Evolutionary conservation across 345 rosid genomes (phyloP).

Genomic region (Citrus cavaleriei): DNA sequence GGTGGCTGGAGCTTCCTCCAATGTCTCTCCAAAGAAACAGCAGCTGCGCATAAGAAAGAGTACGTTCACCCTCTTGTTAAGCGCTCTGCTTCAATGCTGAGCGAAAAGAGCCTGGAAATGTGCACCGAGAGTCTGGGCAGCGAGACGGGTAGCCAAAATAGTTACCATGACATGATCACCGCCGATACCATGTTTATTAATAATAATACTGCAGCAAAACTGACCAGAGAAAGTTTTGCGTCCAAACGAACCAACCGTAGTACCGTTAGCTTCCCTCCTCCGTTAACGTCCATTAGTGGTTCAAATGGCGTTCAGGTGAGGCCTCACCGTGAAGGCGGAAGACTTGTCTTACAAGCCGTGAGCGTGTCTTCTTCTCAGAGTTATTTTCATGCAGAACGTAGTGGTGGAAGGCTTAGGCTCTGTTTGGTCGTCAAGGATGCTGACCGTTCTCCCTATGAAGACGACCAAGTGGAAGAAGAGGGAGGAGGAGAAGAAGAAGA

Average conservation of each 20-base stretch:
- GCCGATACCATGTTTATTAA: not conserved
- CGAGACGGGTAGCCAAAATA: slow-evolving; percentile 60
- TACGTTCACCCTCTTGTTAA: slow-evolving; percentile 58
- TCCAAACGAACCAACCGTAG: slow-evolving; percentile 20
- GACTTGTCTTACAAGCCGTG: slow-evolving; percentile 64
- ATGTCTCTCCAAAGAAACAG: slow-evolving; percentile 20
- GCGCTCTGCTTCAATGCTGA: slow-evolving; percentile 43
- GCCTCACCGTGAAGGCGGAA: slow-evolving; percentile 63
- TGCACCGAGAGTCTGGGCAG: slow-evolving; percentile 88
- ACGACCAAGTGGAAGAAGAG: slow-evolving; percentile 8
- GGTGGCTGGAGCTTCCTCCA: slow-evolving; percentile 65
- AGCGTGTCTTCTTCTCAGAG: slow-evolving; percentile 24
- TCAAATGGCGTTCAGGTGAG: slow-evolving; percentile 43
- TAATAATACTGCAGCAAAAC: slow-evolving; percentile 2
- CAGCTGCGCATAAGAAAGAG: slow-evolving; percentile 10
- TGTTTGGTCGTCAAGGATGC: slow-evolving; percentile 18
- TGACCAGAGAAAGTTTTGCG: not conserved
- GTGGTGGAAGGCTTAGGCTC: slow-evolving; percentile 68
- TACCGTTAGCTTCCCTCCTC: slow-evolving; percentile 64
- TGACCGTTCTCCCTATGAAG: not conserved
- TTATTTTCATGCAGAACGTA: slow-evolving; percentile 59
- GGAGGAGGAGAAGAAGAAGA: slow-evolving; percentile 9
- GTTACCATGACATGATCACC: slow-evolving; percentile 11
- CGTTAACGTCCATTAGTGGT: slow-evolving; percentile 56
- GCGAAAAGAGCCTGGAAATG: slow-evolving; percentile 67